Evolutionary conservation across 805 yeast genomes (phyloP).

Genomic region (Wickerhamomyces pijperi): DNA sequence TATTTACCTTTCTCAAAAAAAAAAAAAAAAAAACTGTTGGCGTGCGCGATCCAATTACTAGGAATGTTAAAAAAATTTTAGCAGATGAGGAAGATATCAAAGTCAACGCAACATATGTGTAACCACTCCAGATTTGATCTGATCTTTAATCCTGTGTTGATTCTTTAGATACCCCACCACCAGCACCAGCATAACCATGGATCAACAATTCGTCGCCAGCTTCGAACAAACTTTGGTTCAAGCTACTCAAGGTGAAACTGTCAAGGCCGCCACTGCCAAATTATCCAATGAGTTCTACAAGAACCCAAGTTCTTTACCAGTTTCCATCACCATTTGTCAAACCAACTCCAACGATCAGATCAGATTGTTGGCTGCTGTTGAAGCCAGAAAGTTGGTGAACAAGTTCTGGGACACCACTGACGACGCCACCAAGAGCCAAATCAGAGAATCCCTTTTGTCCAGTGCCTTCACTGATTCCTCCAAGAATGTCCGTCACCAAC

Average conservation of each 20-base stretch:
- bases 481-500: slow-evolving; percentile 70
- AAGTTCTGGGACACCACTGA: slow-evolving; percentile 50
- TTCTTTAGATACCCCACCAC: slow-evolving; percentile 1
- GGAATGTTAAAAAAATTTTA: no score
- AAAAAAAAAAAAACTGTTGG: no score
- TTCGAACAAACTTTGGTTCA: slow-evolving; percentile 73
- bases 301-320: slow-evolving; percentile 63
- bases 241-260: slow-evolving; percentile 74
- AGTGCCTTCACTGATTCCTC: slow-evolving; percentile 55
- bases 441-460: slow-evolving; percentile 59
- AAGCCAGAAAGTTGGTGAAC: slow-evolving; percentile 74
- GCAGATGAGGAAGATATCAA: no score
- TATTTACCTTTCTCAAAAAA: no score
- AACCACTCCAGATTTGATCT: no score
- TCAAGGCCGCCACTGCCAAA: slow-evolving; percentile 72
- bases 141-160: slow-evolving; percentile 9
- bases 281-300: slow-evolving; percentile 67
- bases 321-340: slow-evolving; percentile 74
- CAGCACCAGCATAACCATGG: slow-evolving; percentile 19
- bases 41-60: no score
- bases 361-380: slow-evolving; percentile 92
- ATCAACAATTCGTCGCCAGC: slow-evolving; percentile 53
- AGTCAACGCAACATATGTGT: no score
- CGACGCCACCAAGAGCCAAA: slow-evolving; percentile 39
- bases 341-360: slow-evolving; percentile 56